A percentile compares a stretch with the other conserved stretches of the same genome.
Conservation (phyloP, 2,329 filamentous ascomycete species). For the Aspergillus eucalypticola region DNA sequence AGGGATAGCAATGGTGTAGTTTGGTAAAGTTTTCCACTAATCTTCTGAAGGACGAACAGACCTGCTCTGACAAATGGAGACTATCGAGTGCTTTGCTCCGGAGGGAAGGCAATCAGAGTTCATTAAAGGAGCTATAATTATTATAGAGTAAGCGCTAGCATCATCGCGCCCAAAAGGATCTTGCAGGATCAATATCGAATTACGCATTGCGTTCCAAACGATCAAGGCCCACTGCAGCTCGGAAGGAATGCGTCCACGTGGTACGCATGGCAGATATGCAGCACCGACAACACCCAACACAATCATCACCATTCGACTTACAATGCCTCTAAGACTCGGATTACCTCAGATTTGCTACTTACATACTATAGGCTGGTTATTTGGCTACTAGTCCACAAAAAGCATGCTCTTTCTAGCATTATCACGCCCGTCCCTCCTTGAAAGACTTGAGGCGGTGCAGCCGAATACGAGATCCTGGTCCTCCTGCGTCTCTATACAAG, state of each 20-base stretch:
- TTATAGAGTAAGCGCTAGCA: neutral
- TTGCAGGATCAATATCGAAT: neutral
- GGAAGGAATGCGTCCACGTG: neutral
- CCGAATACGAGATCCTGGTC: neutral
- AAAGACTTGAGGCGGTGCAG: neutral
- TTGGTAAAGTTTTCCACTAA: neutral
- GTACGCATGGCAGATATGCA: neutral
- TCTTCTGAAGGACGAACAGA: too few species aligned
- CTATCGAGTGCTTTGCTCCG: neutral
- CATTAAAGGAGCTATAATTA: neutral
- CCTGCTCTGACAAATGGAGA: neutral
- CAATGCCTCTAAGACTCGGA: neutral
- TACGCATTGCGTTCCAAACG: neutral
- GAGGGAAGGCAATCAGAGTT: too few species aligned
- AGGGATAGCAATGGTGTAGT: neutral
- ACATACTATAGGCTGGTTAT: neutral
- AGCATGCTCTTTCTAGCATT: neutral
- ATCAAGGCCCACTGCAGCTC: neutral
- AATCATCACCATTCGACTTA: neutral
- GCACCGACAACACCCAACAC: neutral
- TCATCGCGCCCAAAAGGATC: neutral
- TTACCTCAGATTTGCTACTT: neutral
- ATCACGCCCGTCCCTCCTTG: neutral
- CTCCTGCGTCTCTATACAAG: neutral
- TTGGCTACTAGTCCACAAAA: neutral